Evolutionary conservation across 2,329 filamentous ascomycete species (phyloP).

Genomic region (Elsinoe australis): DNA sequence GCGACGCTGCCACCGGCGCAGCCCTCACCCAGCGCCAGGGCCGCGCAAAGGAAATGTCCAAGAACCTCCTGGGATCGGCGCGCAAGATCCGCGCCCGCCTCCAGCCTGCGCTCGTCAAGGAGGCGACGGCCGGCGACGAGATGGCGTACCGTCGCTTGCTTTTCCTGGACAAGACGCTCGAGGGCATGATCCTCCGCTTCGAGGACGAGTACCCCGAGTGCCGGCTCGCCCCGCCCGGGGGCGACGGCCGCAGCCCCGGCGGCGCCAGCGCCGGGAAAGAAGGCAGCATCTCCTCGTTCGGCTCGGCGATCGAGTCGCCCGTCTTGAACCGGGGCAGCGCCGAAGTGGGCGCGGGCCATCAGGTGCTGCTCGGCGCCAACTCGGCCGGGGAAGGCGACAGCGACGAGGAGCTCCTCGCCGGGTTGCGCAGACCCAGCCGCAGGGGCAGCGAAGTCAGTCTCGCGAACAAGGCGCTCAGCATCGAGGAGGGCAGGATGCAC

Average conservation of each 20-base stretch:
- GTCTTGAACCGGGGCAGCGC: constrained; percentile 26
- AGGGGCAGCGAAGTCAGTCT: constrained; percentile 61
- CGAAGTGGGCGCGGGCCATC: constrained; percentile 21
- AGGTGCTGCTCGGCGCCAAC: constrained; percentile 4
- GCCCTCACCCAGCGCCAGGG: constrained; percentile 33
- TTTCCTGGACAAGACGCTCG: constrained; percentile 81
- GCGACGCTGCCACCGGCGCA: constrained; percentile 14
- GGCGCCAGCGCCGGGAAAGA: constrained; percentile 13
- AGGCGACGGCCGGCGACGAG: constrained; percentile 62
- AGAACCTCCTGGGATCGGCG: constrained; percentile 77
- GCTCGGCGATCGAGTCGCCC: constrained; percentile 9
- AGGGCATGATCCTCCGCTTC: constrained; percentile 89
- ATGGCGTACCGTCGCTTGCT: constrained; percentile 70
- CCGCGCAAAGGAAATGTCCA: constrained; percentile 87
- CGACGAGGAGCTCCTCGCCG: constrained; percentile 31
- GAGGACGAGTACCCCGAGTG: constrained; percentile 95
- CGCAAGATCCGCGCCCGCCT: constrained; percentile 79
- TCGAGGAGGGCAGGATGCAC: constrained; percentile 64
- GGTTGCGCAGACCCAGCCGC: constrained; percentile 43
- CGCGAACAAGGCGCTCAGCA: constrained; percentile 54
- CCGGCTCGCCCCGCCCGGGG: constrained; percentile 41
- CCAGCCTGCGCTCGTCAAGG: constrained; percentile 74
- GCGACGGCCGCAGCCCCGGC: constrained; percentile 21
- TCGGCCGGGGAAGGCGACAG: constrained; percentile 26
- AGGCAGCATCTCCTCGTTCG: constrained; percentile 13